These are phyloP conservation scores for Carnegiea gigantea DNA, from an alignment of 179 eudicot species.

Conservation along the genomic window DNA sequence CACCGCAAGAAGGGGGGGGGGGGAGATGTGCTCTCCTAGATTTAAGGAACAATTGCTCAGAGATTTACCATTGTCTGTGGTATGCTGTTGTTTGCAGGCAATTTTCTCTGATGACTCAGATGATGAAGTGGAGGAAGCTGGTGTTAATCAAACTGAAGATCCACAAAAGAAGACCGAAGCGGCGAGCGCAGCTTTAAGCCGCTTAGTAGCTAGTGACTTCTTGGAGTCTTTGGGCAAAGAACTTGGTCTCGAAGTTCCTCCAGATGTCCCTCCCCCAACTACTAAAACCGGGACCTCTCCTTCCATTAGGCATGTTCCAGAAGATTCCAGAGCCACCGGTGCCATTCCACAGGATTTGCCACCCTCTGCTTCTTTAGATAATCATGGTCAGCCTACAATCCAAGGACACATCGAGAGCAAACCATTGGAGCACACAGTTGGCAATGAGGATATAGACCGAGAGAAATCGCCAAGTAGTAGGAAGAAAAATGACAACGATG, in stretches of 20 bases:
- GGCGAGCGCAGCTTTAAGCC: constrained; percentile 74
- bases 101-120: constrained; percentile 93
- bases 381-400: constrained; percentile 12
- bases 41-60: background rate
- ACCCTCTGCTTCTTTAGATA: constrained; percentile 8
- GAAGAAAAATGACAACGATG: constrained; percentile 16
- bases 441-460: constrained; percentile 9
- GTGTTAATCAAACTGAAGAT: constrained; percentile 44
- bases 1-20: too few species aligned
- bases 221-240: constrained; percentile 94
- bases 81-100: constrained; percentile 50
- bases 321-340: constrained; percentile 21
- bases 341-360: constrained; percentile 6
- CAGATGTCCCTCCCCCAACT: constrained; percentile 50
- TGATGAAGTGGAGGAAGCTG: constrained; percentile 52
- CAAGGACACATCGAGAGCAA: constrained; percentile 21
- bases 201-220: constrained; percentile 91
- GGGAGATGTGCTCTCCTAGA: background rate
- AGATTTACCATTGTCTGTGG: constrained; percentile 7
- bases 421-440: constrained; percentile 2
- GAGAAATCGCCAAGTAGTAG: constrained; percentile 15
- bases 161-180: constrained; percentile 71
- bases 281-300: constrained; percentile 26
- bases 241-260: constrained; percentile 88
- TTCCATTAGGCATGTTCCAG: constrained; percentile 24